Evolutionary conservation across 2,329 filamentous ascomycete species (phyloP).

Genomic region (Leptographium galeiforme): DNA sequence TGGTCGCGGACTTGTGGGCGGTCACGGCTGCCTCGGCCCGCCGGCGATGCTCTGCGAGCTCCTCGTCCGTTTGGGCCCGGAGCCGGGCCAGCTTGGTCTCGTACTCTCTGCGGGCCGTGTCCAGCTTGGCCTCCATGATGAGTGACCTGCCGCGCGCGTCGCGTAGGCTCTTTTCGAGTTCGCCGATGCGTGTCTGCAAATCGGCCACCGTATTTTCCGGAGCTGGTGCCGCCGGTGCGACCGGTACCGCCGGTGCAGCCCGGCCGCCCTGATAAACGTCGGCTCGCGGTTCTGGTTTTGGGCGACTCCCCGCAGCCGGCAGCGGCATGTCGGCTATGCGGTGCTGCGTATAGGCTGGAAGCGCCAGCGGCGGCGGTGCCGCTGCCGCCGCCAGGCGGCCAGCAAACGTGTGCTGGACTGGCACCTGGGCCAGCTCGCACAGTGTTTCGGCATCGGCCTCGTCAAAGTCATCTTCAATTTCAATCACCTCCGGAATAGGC

Average conservation of each 20-base stretch:
- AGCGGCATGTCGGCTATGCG: slow-evolving; percentile 7
- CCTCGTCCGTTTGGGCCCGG: slow-evolving; percentile 50
- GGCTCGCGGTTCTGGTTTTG: too few species aligned
- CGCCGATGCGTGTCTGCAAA: slow-evolving; percentile 37
- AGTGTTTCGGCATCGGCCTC: slow-evolving; percentile 9
- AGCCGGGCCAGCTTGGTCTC: slow-evolving; percentile 48
- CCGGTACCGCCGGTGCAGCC: background rate
- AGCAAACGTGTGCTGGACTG: slow-evolving; percentile 5
- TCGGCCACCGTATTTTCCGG: slow-evolving; percentile 25
- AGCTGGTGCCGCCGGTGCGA: slow-evolving; percentile 1
- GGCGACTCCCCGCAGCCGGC: background rate
- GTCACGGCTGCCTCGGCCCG: slow-evolving; percentile 51
- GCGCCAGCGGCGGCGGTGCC: slow-evolving; percentile 6
- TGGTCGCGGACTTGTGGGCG: slow-evolving; percentile 51
- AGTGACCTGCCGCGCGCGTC: slow-evolving; percentile 58
- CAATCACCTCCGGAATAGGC: background rate
- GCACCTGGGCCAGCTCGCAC: slow-evolving; percentile 9
- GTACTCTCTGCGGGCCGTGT: slow-evolving; percentile 47
- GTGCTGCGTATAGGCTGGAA: slow-evolving; percentile 10
- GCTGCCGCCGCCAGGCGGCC: slow-evolving; percentile 7
- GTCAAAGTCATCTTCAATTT: slow-evolving; percentile 4
- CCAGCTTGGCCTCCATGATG: slow-evolving; percentile 59
- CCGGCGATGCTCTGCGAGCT: slow-evolving; percentile 47
- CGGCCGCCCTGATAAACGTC: background rate
- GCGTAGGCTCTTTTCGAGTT: slow-evolving; percentile 42